These are phyloP conservation scores for Austroboletus eburneus DNA, from an alignment of 768 basidiomycete species.

Conservation along the genomic window DNA sequence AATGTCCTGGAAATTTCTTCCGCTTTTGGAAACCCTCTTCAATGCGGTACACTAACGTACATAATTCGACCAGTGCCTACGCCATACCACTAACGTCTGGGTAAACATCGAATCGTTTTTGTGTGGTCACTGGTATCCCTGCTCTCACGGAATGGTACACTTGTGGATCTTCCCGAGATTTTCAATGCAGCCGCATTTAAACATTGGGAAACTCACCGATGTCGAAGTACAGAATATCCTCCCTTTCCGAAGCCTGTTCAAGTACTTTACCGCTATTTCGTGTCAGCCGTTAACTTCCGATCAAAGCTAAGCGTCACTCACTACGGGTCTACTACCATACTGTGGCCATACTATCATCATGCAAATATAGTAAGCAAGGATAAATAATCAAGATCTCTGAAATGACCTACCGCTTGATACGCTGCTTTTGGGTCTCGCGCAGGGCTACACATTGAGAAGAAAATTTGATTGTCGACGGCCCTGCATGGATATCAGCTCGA, in stretches of 20 bases:
- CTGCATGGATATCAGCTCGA: conserved; percentile 38
- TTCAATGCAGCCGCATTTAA: not conserved
- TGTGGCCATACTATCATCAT: conserved; percentile 81
- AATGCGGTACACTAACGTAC: too few relatives aligned
- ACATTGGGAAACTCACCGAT: conserved; percentile 57
- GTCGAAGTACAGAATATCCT: conserved; percentile 73
- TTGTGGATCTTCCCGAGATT: conserved; percentile 52
- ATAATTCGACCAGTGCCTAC: too few relatives aligned
- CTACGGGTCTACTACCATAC: conserved; percentile 88
- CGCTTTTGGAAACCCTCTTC: conserved; percentile 16
- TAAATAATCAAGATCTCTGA: not conserved
- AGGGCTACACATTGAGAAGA: conserved; percentile 92
- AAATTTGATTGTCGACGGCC: conserved; percentile 97
- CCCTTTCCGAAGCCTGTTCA: conserved; percentile 68
- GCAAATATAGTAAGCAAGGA: not conserved
- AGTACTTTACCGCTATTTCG: conserved; percentile 65
- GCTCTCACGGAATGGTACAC: conserved; percentile 61
- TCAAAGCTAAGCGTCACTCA: conserved; percentile 34
- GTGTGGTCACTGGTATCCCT: conserved; percentile 88
- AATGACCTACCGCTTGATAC: conserved; percentile 77
- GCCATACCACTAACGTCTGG: conserved; percentile 63
- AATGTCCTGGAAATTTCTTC: conserved; percentile 33
- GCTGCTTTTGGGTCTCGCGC: conserved; percentile 77
- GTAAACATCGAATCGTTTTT: conserved; percentile 93
- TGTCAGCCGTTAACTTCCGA: conserved; percentile 4